A percentile compares a stretch with the other conserved stretches of the same genome.
phyloP scores from a whole-genome alignment of 106 monocot species.

The Apostasia shenzhenica region DNA sequence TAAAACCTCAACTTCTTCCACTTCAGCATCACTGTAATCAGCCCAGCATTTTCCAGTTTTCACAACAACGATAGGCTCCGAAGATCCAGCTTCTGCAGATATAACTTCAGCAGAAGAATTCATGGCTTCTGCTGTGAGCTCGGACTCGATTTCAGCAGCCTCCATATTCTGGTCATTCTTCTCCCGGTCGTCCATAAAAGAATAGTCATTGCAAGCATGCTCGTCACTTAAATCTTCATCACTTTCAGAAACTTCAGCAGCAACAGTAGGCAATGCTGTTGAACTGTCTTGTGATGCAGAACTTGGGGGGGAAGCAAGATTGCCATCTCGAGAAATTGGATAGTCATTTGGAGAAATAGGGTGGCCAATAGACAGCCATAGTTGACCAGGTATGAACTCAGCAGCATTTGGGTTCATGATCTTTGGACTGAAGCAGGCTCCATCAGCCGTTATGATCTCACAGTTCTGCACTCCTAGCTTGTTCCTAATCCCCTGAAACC shows the following conservation, averaged over 20 bases:
- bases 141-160: constrained; percentile 13
- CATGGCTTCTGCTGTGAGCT: constrained; percentile 1
- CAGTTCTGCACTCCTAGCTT: constrained; percentile 38
- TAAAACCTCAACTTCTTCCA: constrained; percentile 40
- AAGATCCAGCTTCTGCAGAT: constrained; percentile 4
- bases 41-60: constrained; percentile 45
- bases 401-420: constrained; percentile 88
- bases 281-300: constrained; percentile 29
- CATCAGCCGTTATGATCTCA: constrained; percentile 30
- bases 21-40: constrained; percentile 67
- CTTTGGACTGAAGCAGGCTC: constrained; percentile 20
- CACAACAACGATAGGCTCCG: constrained; percentile 8
- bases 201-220: neutral
- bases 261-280: constrained; percentile 23
- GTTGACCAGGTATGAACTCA: constrained; percentile 69
- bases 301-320: constrained; percentile 13
- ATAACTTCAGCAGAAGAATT: constrained; percentile 12
- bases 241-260: constrained; percentile 15
- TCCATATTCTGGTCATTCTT: constrained; percentile 10
- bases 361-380: constrained; percentile 54
- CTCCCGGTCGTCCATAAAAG: neutral
- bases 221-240: constrained; percentile 25
- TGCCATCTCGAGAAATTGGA: constrained; percentile 25
- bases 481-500: constrained; percentile 47
- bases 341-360: constrained; percentile 24